phyloP scores from a whole-genome alignment of 495 filamentous ascomycete genomes.

The Hyaloscypha finlandica region DNA sequence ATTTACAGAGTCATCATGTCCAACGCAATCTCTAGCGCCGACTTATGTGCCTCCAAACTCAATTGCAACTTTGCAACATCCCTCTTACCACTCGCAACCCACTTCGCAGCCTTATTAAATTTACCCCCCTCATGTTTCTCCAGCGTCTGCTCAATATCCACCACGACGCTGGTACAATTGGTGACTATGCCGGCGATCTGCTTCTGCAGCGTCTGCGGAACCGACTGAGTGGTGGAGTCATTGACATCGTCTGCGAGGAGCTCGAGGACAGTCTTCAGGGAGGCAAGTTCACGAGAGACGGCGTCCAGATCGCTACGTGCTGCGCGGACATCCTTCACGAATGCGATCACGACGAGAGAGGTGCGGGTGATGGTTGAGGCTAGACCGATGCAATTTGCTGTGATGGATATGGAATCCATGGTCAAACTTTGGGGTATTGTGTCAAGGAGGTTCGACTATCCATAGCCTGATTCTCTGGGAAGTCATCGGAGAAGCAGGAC shows the following conservation, averaged over 20 bases:
- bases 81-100: conserved; percentile 26
- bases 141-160: conserved; percentile 29
- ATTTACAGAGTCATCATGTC: conserved; percentile 30
- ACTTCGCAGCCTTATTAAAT: conserved; percentile 24
- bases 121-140: conserved; percentile 21
- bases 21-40: conserved; percentile 31
- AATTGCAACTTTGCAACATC: conserved; percentile 30
- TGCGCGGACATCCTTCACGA: conserved; percentile 48
- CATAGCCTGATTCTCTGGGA: neutral
- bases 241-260: conserved; percentile 47
- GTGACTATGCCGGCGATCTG: conserved; percentile 32
- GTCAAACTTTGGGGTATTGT: neutral
- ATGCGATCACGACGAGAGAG: neutral
- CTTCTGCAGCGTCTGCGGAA: conserved; percentile 26
- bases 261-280: conserved; percentile 45
- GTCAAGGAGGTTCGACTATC: neutral
- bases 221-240: neutral
- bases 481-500: neutral
- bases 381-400: conserved; percentile 43
- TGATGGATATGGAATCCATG: conserved; percentile 37
- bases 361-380: conserved; percentile 35
- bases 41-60: conserved; percentile 35
- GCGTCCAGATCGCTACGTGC: conserved; percentile 46
- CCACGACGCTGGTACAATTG: conserved; percentile 31
- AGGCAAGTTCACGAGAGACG: conserved; percentile 50